Conservation (phyloP, 345 rosid species). For the Bretschneidera sinensis region DNA sequence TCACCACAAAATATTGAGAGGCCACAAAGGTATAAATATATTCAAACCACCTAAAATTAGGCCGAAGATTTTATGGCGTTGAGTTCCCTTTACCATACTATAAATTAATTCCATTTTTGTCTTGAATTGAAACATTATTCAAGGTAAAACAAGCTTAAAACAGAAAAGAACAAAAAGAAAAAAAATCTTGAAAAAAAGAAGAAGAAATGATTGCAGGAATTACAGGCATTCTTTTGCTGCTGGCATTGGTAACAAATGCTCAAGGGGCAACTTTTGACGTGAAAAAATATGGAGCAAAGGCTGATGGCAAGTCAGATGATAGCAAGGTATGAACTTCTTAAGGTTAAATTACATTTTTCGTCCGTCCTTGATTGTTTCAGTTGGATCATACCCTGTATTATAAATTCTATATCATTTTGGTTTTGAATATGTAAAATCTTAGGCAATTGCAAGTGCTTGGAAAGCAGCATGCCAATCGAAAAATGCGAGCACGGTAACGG, state of each 20-base stretch:
- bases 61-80: too few species aligned
- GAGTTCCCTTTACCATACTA: too few species aligned
- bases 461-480: conserved; percentile 27
- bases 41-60: too few species aligned
- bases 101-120: too few species aligned
- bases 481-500: conserved; percentile 23
- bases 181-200: not conserved
- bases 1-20: too few species aligned
- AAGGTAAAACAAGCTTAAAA: too few species aligned
- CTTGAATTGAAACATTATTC: too few species aligned
- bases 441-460: conserved; percentile 39
- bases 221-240: not conserved
- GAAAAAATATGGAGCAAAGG: conserved; percentile 32
- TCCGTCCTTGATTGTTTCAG: not conserved
- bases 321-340: conserved; percentile 17
- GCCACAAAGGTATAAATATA: too few species aligned
- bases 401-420: not conserved
- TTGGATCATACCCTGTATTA: not conserved
- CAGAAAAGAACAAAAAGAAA: too few species aligned
- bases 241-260: not conserved
- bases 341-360: not conserved
- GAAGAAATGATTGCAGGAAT: too few species aligned
- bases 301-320: conserved; percentile 32
- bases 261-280: conserved; percentile 18
- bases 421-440: not conserved